A percentile compares a stretch with the other conserved stretches of the same genome.
Evolutionary conservation across 805 yeast genomes (phyloP).

Genomic region (Cyberlindnera galapagoensis): DNA sequence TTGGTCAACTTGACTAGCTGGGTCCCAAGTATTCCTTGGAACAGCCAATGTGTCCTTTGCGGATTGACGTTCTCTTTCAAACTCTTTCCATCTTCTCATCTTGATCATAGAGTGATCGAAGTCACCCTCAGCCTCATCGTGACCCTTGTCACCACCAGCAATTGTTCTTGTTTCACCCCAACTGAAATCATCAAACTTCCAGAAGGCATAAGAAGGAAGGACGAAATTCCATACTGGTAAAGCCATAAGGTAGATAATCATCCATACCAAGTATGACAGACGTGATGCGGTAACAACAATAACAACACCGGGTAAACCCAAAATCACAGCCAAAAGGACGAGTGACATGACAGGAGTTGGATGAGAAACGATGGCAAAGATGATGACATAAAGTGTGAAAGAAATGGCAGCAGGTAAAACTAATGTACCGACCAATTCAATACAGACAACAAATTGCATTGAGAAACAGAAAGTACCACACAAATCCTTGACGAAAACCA

Average conservation of each 20-base stretch:
- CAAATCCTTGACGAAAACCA: constrained; percentile 74
- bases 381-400: constrained; percentile 74
- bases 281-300: constrained; percentile 78
- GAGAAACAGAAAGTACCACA: constrained; percentile 95
- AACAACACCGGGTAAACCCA: constrained; percentile 80
- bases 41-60: constrained; percentile 10
- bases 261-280: constrained; percentile 68
- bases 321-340: constrained; percentile 65
- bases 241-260: constrained; percentile 69
- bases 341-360: constrained; percentile 80
- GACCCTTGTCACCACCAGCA: constrained; percentile 61
- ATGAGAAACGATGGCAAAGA: constrained; percentile 57
- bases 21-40: constrained; percentile 25
- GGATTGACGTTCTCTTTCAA: constrained; percentile 53
- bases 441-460: constrained; percentile 84
- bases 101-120: constrained; percentile 87
- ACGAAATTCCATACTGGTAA: constrained; percentile 94
- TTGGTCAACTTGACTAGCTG: constrained; percentile 14
- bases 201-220: constrained; percentile 77
- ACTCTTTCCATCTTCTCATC: constrained; percentile 94
- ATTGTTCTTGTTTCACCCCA: constrained; percentile 96
- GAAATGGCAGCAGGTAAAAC: constrained; percentile 85
- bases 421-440: constrained; percentile 81
- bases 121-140: constrained; percentile 67
- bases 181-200: constrained; percentile 94